Evolutionary conservation across 192 early-diverging fungal genomes (phyloP).

Genomic region (Chytriomyces confervae): DNA sequence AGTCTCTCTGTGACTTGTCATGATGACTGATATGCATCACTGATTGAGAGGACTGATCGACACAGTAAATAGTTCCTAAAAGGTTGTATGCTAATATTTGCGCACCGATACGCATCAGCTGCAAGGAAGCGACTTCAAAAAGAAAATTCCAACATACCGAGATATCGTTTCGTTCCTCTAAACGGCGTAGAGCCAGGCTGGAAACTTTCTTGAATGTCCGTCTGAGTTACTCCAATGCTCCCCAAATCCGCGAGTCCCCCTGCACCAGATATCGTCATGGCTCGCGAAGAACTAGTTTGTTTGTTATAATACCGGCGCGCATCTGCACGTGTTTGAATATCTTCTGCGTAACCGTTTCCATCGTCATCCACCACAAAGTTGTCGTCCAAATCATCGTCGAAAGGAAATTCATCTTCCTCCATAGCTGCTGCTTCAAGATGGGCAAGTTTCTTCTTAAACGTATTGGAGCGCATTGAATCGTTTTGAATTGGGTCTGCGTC

Average conservation of each 20-base stretch:
- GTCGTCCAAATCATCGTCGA: constrained; percentile 48
- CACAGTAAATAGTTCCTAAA: constrained; percentile 77
- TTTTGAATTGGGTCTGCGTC: background rate
- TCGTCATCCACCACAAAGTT: constrained; percentile 94
- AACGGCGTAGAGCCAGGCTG: constrained; percentile 85
- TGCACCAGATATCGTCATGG: background rate
- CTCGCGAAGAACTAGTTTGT: constrained; percentile 17
- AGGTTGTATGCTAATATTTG: constrained; percentile 85
- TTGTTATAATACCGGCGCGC: constrained; percentile 41
- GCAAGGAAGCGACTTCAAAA: constrained; percentile 10
- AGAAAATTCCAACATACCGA: constrained; percentile 36
- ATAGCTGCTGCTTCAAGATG: too few relatives aligned
- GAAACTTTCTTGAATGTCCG: constrained; percentile 68
- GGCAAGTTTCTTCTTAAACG: constrained; percentile 14
- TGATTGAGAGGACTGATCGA: constrained; percentile 68
- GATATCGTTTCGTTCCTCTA: constrained; percentile 42
- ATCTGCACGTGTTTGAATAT: constrained; percentile 39
- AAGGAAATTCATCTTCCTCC: constrained; percentile 47
- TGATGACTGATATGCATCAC: constrained; percentile 88
- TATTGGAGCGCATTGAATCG: constrained; percentile 37
- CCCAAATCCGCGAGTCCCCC: background rate
- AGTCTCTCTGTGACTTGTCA: constrained; percentile 81
- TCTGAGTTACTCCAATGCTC: background rate
- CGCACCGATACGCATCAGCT: constrained; percentile 4
- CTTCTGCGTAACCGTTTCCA: constrained; percentile 70